Evolutionary conservation across 805 yeast species (phyloP).

Genomic region (Nakazawaea molendinolei): DNA sequence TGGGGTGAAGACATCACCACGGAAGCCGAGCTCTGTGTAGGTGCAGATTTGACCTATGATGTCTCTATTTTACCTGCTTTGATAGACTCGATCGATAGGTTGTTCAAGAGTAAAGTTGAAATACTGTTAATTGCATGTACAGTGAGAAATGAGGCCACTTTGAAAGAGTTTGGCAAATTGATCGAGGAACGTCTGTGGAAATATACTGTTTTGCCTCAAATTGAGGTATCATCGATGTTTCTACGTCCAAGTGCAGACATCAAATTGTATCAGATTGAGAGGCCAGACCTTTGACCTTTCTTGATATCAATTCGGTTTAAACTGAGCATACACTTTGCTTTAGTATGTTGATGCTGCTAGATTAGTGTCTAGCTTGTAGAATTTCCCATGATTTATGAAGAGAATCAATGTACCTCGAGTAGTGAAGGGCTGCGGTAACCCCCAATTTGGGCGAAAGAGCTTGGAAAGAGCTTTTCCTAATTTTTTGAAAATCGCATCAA

Average conservation of each 20-base stretch:
- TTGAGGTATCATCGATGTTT: constrained; percentile 1
- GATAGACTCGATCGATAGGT: constrained; percentile 38
- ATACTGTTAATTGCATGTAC: constrained; percentile 57
- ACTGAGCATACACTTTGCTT: no score
- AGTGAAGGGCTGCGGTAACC: no score
- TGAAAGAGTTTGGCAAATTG: constrained; percentile 32
- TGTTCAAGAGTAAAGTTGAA: constrained; percentile 18
- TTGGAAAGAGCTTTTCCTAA: no score
- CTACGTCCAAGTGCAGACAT: neutral
- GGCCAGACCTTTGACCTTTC: no score
- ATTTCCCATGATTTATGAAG: no score
- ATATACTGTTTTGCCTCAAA: neutral
- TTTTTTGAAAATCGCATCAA: no score
- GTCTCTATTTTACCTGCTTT: constrained; percentile 48
- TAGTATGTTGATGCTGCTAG: no score
- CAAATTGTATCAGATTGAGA: no score
- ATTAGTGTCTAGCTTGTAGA: no score
- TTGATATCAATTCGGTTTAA: no score
- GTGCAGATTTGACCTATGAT: constrained; percentile 90
- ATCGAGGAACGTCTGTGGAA: constrained; percentile 17
- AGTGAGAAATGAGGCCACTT: constrained; percentile 53
- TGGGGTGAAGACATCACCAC: constrained; percentile 48
- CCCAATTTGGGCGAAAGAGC: no score
- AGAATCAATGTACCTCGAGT: no score
- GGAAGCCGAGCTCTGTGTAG: constrained; percentile 48